A percentile compares a stretch with the other conserved stretches of the same genome.
These are phyloP conservation scores for Penicillium nordicum DNA, from an alignment of 2,329 filamentous ascomycete species.

Conservation along the genomic window DNA sequence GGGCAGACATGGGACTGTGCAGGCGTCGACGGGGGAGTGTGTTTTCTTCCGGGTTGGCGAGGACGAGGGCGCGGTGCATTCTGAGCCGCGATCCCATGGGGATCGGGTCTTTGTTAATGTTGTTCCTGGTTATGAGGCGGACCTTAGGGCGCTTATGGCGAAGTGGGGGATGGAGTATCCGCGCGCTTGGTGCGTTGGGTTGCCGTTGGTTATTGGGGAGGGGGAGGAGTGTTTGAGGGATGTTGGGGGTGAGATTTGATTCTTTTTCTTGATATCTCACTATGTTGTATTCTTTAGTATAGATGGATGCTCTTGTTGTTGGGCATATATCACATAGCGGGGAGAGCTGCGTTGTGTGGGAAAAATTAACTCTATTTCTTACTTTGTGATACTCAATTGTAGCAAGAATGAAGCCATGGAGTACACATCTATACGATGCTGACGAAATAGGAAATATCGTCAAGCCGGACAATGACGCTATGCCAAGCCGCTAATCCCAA, in stretches of 20 bases:
- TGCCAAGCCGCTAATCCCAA: conserved; percentile 27
- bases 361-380: neutral
- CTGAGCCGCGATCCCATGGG: conserved; percentile 27
- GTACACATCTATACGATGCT: neutral
- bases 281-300: neutral
- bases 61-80: conserved; percentile 32
- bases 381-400: neutral
- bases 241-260: conserved; percentile 9
- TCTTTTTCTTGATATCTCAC: neutral
- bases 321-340: neutral
- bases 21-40: conserved; percentile 32
- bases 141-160: conserved; percentile 29
- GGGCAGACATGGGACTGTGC: conserved; percentile 1
- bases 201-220: conserved; percentile 11
- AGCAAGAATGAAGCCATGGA: neutral
- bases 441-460: neutral
- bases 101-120: conserved; percentile 39
- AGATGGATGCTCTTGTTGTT: too few relatives aligned
- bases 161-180: conserved; percentile 34
- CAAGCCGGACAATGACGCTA: neutral
- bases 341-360: neutral
- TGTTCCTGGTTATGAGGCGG: conserved; percentile 33
- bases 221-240: conserved; percentile 13
- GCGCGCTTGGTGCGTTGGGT: conserved; percentile 24
- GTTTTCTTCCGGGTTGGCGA: conserved; percentile 45